Percentiles rank a stretch among this genome's conserved stretches.
Conservation (phyloP, 1,139 yeast genomes). For the Nakaseomyces delphensis region DNA sequence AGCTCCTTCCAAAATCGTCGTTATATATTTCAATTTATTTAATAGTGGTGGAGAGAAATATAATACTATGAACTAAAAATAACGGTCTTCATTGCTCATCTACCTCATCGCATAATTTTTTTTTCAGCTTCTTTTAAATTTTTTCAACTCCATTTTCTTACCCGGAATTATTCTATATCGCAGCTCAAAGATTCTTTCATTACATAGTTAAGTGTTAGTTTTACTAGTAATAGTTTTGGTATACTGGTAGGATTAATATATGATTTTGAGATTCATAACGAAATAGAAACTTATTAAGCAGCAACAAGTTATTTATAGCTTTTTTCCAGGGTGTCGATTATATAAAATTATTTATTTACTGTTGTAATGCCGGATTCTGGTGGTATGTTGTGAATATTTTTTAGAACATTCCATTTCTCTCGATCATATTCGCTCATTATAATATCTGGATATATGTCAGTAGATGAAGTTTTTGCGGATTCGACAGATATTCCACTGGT, state of each 20-base stretch:
- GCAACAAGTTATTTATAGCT: too few species aligned
- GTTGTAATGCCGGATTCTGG: neutral
- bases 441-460: constrained; percentile 19
- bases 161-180: too few species aligned
- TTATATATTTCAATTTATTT: too few species aligned
- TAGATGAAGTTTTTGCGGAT: constrained; percentile 7
- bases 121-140: neutral
- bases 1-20: neutral
- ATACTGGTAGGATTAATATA: too few species aligned
- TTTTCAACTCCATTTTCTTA: too few species aligned
- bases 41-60: neutral
- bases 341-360: neutral
- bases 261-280: too few species aligned
- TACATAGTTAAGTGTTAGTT: too few species aligned
- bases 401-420: constrained; percentile 27
- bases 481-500: constrained; percentile 7
- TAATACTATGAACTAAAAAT: neutral
- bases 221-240: too few species aligned
- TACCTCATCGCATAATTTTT: neutral
- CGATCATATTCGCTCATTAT: constrained; percentile 28
- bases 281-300: too few species aligned
- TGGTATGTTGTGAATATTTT: neutral
- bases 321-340: too few species aligned
- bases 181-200: too few species aligned
- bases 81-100: neutral